Evolutionary conservation across 768 basidiomycete genomes (phyloP).

Genomic region (Heimioporus sp.): DNA sequence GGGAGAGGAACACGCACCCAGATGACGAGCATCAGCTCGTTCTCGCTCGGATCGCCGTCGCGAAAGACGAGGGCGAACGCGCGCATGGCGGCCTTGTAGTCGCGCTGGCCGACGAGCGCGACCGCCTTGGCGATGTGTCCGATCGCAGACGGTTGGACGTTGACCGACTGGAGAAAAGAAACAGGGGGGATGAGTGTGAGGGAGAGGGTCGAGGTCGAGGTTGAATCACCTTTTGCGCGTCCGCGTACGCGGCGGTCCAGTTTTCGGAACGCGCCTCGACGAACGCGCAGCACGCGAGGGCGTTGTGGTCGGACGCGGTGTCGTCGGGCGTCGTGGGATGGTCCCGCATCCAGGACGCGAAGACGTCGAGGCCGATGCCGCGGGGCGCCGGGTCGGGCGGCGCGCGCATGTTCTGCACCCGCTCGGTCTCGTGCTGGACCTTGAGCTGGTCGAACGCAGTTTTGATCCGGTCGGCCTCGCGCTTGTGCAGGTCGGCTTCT

Average conservation of each 20-base stretch:
- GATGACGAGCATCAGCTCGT: constrained; percentile 1
- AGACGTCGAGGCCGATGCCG: neutral
- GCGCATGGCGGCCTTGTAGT: constrained; percentile 1
- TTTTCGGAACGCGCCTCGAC: neutral
- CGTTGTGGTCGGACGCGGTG: neutral
- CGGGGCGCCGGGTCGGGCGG: too few relatives aligned
- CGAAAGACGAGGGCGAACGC: constrained; percentile 6
- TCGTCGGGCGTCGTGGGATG: neutral
- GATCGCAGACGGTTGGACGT: constrained; percentile 3
- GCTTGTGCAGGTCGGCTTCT: neutral
- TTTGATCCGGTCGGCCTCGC: neutral
- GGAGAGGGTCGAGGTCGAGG: neutral
- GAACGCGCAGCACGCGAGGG: constrained; percentile 3
- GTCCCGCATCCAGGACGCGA: constrained; percentile 3
- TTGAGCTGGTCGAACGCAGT: neutral
- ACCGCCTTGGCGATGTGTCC: constrained; percentile 5
- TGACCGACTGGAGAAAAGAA: neutral
- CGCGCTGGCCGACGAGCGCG: neutral
- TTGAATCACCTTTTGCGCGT: constrained; percentile 3
- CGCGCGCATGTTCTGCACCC: neutral
- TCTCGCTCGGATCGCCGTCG: constrained; percentile 2
- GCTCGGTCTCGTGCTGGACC: neutral
- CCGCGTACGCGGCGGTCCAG: constrained; percentile 2
- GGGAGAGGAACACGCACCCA: neutral
- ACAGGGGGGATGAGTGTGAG: neutral